Conservation (phyloP, 1,139 yeast species). For the Taphrina confusa region DNA sequence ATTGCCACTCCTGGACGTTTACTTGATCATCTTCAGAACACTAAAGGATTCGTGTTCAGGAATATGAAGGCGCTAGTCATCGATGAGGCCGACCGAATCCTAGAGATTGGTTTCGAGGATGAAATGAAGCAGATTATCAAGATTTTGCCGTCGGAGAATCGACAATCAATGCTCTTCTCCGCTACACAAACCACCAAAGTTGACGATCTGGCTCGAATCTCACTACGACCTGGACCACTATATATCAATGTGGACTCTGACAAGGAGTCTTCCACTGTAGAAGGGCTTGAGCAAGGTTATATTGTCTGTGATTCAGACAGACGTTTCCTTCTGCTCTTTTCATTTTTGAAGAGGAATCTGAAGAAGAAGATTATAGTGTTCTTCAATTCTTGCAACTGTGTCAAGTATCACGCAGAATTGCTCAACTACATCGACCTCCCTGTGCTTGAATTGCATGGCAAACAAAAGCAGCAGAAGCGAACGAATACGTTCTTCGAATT, state of each 20-base stretch:
- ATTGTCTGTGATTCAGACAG: slow-evolving; percentile 97
- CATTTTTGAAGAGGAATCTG: slow-evolving; percentile 85
- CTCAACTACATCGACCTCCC: slow-evolving; percentile 94
- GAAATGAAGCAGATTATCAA: slow-evolving; percentile 96
- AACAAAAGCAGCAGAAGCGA: slow-evolving; percentile 96
- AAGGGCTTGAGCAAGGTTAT: slow-evolving; percentile 96
- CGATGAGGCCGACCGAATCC: slow-evolving; percentile 87
- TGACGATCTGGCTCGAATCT: slow-evolving; percentile 95
- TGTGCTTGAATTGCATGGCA: slow-evolving; percentile 92
- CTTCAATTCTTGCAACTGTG: slow-evolving; percentile 94
- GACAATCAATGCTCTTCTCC: slow-evolving; percentile 95
- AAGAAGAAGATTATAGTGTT: slow-evolving; percentile 90
- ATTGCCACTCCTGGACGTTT: slow-evolving; percentile 98
- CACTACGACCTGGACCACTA: slow-evolving; percentile 90
- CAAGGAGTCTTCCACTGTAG: slow-evolving; percentile 76
- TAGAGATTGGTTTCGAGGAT: slow-evolving; percentile 97
- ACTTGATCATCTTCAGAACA: slow-evolving; percentile 93
- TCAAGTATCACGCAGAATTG: slow-evolving; percentile 90
- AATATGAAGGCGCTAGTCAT: slow-evolving; percentile 89
- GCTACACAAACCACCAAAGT: slow-evolving; percentile 99
- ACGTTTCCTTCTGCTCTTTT: slow-evolving; percentile 81
- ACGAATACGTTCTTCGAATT: slow-evolving; percentile 97
- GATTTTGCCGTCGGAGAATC: slow-evolving; percentile 86
- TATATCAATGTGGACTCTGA: slow-evolving; percentile 86
- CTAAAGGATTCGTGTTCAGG: slow-evolving; percentile 89